These are phyloP conservation scores for Myotisia sp. DNA, from an alignment of 2,329 filamentous ascomycete genomes.

Conservation along the genomic window DNA sequence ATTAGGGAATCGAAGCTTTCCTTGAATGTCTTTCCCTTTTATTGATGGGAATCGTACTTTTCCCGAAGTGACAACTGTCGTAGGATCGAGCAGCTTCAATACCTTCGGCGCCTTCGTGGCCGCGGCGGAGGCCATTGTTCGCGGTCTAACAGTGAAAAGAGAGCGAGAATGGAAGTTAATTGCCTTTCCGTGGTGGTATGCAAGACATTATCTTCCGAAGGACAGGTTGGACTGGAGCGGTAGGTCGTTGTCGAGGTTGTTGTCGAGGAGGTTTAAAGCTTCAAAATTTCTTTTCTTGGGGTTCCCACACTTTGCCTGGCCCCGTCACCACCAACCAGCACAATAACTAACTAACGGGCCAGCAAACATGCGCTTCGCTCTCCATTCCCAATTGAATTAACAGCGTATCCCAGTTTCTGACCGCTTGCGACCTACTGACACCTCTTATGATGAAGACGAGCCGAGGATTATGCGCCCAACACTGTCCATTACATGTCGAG, in stretches of 20 bases:
- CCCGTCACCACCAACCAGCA: not conserved
- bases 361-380: not conserved
- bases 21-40: conserved; percentile 25
- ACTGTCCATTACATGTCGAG: conserved; percentile 2
- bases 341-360: not conserved
- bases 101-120: conserved; percentile 9
- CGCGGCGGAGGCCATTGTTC: conserved; percentile 6
- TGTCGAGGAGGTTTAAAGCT: not conserved
- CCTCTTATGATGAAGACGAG: conserved; percentile 2
- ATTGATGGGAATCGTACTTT: conserved; percentile 11
- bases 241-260: not conserved
- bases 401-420: not conserved
- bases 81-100: conserved; percentile 11
- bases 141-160: not conserved
- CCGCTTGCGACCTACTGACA: not conserved
- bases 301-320: not conserved
- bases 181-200: no score
- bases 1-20: conserved; percentile 23
- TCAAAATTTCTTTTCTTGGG: not conserved
- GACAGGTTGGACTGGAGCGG: no score
- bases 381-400: not conserved
- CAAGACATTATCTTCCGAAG: no score
- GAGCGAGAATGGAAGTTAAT: not conserved
- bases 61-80: conserved; percentile 7
- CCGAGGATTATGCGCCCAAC: conserved; percentile 3